Evolutionary conservation across 2,329 filamentous ascomycete species (phyloP), one percentile per base, ranked within the genome.

Genomic region (Reticulascus tulasneorum): DNA sequence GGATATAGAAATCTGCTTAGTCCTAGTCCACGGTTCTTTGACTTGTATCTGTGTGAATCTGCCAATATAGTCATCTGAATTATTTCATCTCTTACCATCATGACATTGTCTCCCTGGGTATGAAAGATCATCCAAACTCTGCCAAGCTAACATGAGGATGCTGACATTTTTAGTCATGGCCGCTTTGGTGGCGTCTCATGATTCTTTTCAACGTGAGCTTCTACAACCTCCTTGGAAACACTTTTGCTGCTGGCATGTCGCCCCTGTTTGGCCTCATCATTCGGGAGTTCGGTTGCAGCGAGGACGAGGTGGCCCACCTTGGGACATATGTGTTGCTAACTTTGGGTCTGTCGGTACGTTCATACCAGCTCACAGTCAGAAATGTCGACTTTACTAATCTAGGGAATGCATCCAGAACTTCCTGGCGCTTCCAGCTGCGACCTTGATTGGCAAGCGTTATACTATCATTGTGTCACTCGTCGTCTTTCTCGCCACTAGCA

Each of bases 401-500:
- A 15, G 9, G 9, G 6, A 12, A 19, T 19, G 27, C 9, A 13
- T 33, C 3, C 27, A 48, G 46, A 48, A 48, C 16, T 16, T 47
- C 6, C 32, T 41, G 11, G 37, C 47, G 9, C 24, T 49, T 9
- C 42, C 47, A 7, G 25, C 35, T 7, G 29, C 30, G 7, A 28
- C 39, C 17, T 40, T 46, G 16, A 37, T 49, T n/a, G 47, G 47
- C 6, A 49, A 48, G 30, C 37, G 47, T 28, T 49, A 49, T 27
- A 47, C 47, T 5, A 47, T 49, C 30, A 29, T 49, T 3, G 30
- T 35, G 20, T 49, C 47, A n/a, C 35, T 50, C n/a, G 13, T 33
- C 5, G 13, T 44, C 5, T 47, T 49, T 37, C 29, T 47, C 8
- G 37, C 17, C 13, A 35, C 38, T 21, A 45, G 42, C 21, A 33